phyloP scores from a whole-genome alignment of 495 filamentous ascomycete species.

The Tuber calosporum region DNA sequence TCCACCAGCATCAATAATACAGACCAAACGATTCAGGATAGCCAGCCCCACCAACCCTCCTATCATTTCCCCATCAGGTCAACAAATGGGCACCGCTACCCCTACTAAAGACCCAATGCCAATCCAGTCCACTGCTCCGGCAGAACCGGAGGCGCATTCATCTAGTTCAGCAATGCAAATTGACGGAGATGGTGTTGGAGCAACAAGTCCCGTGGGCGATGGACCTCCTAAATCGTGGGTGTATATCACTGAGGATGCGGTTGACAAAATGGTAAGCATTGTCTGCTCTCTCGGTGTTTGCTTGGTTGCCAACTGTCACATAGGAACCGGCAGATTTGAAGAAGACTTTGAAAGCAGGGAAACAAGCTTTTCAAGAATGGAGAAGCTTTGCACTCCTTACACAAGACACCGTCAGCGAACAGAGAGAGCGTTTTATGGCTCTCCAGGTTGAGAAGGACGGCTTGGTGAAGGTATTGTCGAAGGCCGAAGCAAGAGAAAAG shows the following conservation, averaged over 20 bases:
- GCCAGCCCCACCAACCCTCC: conserved; percentile 16
- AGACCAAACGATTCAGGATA: conserved; percentile 26
- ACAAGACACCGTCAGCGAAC: conserved; percentile 27
- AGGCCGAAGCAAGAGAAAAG: conserved; percentile 22
- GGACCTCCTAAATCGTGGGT: conserved; percentile 1
- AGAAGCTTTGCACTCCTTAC: conserved; percentile 32
- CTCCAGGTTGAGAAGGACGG: conserved; percentile 14
- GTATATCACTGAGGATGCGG: conserved; percentile 3
- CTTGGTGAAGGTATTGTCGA: conserved; percentile 12
- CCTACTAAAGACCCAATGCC: conserved; percentile 34
- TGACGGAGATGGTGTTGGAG: background rate
- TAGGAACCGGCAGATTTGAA: conserved; percentile 27
- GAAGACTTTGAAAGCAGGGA: conserved; percentile 14
- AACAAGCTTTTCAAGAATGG: conserved; percentile 27
- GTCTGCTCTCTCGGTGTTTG: background rate
- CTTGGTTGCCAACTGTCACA: conserved; percentile 10
- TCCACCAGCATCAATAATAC: conserved; percentile 6
- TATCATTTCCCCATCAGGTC: conserved; percentile 3
- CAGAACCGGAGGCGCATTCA: background rate
- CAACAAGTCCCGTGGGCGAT: background rate
- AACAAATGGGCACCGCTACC: conserved; percentile 22
- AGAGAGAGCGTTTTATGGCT: conserved; percentile 14
- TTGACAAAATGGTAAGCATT: background rate
- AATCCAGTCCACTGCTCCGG: background rate
- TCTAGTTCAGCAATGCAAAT: background rate